Conservation (phyloP, 805 yeast genomes). For the Saccharomycopsis sp. region DNA sequence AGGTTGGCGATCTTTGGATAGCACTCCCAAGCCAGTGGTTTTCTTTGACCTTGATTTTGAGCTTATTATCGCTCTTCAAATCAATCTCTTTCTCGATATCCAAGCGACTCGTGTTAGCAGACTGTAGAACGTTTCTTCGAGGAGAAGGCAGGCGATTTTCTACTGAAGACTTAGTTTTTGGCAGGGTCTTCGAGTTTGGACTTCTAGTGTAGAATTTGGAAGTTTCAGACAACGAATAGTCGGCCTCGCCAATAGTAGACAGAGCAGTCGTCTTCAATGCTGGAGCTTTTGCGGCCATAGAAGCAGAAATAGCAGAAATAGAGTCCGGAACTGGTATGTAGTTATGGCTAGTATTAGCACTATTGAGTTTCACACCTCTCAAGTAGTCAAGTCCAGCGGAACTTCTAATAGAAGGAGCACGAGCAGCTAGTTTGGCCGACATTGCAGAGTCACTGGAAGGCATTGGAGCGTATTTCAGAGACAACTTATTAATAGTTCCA, state of each 20-base stretch:
- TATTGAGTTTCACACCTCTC: not conserved
- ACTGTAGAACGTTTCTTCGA: not conserved
- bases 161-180: too few relatives aligned
- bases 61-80: constrained; percentile 8
- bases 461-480: constrained; percentile 12
- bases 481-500: constrained; percentile 1
- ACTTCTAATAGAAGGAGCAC: constrained; percentile 3
- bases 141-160: not conserved
- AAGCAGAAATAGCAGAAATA: constrained; percentile 19
- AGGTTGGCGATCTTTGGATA: constrained; percentile 19
- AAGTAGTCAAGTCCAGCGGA: not conserved
- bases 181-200: not conserved
- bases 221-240: constrained; percentile 12
- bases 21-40: constrained; percentile 21
- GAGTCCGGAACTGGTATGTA: constrained; percentile 20
- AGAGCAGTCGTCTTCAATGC: constrained; percentile 5
- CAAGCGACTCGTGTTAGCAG: constrained; percentile 4
- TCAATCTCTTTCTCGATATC: constrained; percentile 16
- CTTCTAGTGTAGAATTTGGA: constrained; percentile 7
- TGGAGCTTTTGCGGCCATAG: constrained; percentile 19
- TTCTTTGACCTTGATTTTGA: constrained; percentile 17
- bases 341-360: not conserved
- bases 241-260: constrained; percentile 17
- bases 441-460: constrained; percentile 10
- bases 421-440: constrained; percentile 15